These are phyloP conservation scores for Diospyros kaki DNA, from an alignment of 148 eudicot species.

Conservation along the genomic window DNA sequence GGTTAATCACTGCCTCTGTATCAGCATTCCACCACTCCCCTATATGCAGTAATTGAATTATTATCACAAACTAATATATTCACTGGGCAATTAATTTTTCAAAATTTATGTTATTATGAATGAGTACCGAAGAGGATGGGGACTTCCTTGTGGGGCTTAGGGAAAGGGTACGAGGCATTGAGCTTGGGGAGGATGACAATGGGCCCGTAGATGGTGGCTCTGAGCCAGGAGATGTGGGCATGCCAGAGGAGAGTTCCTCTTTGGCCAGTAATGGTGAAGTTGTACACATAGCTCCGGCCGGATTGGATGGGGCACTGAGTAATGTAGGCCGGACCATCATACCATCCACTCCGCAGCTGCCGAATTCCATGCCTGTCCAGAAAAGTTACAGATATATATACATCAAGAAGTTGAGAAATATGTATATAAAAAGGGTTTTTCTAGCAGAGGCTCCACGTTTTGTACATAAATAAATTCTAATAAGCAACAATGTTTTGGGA, in stretches of 20 bases:
- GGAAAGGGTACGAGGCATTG: slow-evolving; percentile 50
- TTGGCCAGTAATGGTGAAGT: slow-evolving; percentile 55
- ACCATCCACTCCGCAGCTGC: slow-evolving; percentile 56
- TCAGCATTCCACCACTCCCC: slow-evolving; percentile 74
- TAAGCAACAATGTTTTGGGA: no score
- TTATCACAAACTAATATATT: background rate
- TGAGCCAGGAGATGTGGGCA: slow-evolving; percentile 66
- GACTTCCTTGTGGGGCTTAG: slow-evolving; percentile 53
- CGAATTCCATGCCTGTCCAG: slow-evolving; percentile 53
- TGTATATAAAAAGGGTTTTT: no score
- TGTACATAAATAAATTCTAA: no score
- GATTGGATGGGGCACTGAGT: slow-evolving; percentile 72
- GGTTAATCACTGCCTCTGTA: slow-evolving; percentile 51
- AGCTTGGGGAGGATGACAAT: slow-evolving; percentile 46
- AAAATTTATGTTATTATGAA: background rate
- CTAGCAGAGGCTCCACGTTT: no score
- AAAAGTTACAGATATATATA: background rate
- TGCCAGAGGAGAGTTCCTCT: slow-evolving; percentile 67
- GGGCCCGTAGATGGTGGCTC: slow-evolving; percentile 52
- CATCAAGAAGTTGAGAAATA: background rate
- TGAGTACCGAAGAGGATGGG: slow-evolving; percentile 48
- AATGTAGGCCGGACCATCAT: slow-evolving; percentile 58
- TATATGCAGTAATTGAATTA: slow-evolving; percentile 3
- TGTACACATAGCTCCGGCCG: slow-evolving; percentile 50
- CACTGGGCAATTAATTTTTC: background rate